phyloP scores from a whole-genome alignment of 192 early-diverging fungal species.

The Lobosporangium transversale region DNA sequence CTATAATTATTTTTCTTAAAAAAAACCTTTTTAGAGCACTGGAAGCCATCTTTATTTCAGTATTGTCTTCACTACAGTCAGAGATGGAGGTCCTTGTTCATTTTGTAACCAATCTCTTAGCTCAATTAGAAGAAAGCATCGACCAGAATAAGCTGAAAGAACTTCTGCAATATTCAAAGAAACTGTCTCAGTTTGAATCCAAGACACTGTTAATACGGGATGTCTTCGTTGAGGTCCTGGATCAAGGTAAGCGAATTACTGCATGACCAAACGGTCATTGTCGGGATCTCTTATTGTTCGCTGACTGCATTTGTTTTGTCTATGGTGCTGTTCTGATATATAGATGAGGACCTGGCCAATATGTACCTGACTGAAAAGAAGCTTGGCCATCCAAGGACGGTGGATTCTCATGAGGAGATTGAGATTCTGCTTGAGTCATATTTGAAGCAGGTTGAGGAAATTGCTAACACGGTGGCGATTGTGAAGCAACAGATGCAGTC shows the following conservation, averaged over 20 bases:
- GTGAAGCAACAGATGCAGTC: constrained; percentile 76
- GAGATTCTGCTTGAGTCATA: constrained; percentile 94
- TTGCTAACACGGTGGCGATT: constrained; percentile 76
- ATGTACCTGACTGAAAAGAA: constrained; percentile 92
- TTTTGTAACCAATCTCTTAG: constrained; percentile 70
- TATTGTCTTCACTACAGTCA: constrained; percentile 72
- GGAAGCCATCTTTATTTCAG: constrained; percentile 83
- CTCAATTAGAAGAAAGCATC: constrained; percentile 78
- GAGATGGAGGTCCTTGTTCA: constrained; percentile 75
- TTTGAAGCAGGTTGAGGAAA: constrained; percentile 86
- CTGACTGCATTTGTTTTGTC: background rate
- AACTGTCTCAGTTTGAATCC: constrained; percentile 81
- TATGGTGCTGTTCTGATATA: background rate
- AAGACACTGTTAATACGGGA: constrained; percentile 79
- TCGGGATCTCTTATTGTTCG: too few relatives aligned
- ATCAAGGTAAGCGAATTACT: constrained; percentile 62
- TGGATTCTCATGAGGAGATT: constrained; percentile 85
- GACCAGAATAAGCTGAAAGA: constrained; percentile 79
- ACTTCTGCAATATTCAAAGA: constrained; percentile 80
- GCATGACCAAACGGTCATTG: too few relatives aligned
- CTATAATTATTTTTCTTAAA: too few relatives aligned
- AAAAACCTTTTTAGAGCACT: constrained; percentile 70
- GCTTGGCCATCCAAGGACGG: constrained; percentile 58
- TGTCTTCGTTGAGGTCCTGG: constrained; percentile 82
- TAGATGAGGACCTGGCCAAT: constrained; percentile 89